Evolutionary conservation across 768 basidiomycete genomes (phyloP).

Genomic region (Amyloporia xantha): DNA sequence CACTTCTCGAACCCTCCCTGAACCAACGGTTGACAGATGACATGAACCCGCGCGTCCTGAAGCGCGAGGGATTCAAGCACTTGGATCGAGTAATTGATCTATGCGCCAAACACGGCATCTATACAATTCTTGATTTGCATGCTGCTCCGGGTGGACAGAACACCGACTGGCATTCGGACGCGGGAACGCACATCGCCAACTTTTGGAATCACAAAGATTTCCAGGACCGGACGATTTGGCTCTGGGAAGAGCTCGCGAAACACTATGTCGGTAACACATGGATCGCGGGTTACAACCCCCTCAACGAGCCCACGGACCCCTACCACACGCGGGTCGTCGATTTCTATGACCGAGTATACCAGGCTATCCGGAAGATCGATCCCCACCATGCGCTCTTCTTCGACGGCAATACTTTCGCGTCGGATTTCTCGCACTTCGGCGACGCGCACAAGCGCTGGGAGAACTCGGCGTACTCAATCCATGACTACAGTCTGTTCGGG

Average conservation of each 20-base stretch:
- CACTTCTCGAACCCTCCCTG: neutral
- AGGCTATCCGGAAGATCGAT: constrained; percentile 67
- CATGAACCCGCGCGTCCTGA: constrained; percentile 74
- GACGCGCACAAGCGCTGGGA: constrained; percentile 49
- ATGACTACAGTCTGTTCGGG: constrained; percentile 72
- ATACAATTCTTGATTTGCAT: constrained; percentile 80
- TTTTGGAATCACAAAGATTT: constrained; percentile 85
- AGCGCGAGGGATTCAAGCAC: constrained; percentile 71
- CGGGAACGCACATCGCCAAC: constrained; percentile 60
- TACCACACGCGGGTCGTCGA: constrained; percentile 54
- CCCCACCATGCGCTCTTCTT: constrained; percentile 68
- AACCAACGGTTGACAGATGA: constrained; percentile 40
- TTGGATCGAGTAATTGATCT: constrained; percentile 74
- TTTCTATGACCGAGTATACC: constrained; percentile 65
- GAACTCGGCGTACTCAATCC: constrained; percentile 74
- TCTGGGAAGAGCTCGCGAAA: constrained; percentile 70
- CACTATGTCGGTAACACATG: constrained; percentile 50
- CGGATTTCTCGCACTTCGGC: constrained; percentile 71
- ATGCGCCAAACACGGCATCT: constrained; percentile 72
- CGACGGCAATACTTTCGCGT: constrained; percentile 81
- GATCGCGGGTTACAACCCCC: constrained; percentile 83
- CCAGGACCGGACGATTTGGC: constrained; percentile 71
- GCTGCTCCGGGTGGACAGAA: constrained; percentile 71
- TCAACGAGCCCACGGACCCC: constrained; percentile 80
- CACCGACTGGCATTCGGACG: constrained; percentile 76